Conservation (phyloP, 2,329 filamentous ascomycete genomes). For the Ceratocystis huliohia region DNA sequence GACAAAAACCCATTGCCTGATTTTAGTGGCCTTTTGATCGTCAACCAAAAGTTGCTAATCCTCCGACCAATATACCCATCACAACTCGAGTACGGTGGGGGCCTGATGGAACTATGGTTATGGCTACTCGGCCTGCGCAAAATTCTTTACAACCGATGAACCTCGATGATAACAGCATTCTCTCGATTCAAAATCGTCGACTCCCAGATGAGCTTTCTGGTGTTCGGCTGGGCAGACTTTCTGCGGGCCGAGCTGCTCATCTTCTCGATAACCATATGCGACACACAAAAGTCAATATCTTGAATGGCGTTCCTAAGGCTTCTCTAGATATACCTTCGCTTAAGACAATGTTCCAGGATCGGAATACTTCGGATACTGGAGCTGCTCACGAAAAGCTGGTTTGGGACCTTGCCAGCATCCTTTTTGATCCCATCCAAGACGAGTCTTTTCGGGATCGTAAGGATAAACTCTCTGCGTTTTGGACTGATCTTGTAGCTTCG, state of each 20-base stretch:
- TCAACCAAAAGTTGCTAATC: constrained; percentile 51
- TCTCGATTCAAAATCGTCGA: constrained; percentile 41
- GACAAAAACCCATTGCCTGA: background rate
- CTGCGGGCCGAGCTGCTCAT: constrained; percentile 43
- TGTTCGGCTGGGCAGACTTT: constrained; percentile 51
- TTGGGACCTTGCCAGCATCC: constrained; percentile 75
- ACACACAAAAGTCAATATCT: constrained; percentile 40
- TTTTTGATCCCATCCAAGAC: constrained; percentile 57
- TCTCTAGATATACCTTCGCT: constrained; percentile 31
- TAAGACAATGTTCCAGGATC: constrained; percentile 32
- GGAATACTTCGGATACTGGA: constrained; percentile 33
- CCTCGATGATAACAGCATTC: constrained; percentile 18
- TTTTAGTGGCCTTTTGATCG: constrained; percentile 78
- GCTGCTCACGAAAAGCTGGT: constrained; percentile 56
- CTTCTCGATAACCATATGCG: constrained; percentile 44
- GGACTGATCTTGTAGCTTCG: constrained; percentile 53
- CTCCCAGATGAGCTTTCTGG: constrained; percentile 53
- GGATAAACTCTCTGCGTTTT: constrained; percentile 53
- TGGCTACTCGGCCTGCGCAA: constrained; percentile 30
- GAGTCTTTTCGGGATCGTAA: constrained; percentile 34
- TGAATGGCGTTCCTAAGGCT: constrained; percentile 49
- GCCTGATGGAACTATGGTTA: constrained; percentile 58
- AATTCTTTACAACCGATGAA: background rate
- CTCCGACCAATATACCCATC: constrained; percentile 11
- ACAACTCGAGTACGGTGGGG: constrained; percentile 64